phyloP scores from a whole-genome alignment of 2,329 filamentous ascomycete genomes.

The Verticillium albo-atrum region DNA sequence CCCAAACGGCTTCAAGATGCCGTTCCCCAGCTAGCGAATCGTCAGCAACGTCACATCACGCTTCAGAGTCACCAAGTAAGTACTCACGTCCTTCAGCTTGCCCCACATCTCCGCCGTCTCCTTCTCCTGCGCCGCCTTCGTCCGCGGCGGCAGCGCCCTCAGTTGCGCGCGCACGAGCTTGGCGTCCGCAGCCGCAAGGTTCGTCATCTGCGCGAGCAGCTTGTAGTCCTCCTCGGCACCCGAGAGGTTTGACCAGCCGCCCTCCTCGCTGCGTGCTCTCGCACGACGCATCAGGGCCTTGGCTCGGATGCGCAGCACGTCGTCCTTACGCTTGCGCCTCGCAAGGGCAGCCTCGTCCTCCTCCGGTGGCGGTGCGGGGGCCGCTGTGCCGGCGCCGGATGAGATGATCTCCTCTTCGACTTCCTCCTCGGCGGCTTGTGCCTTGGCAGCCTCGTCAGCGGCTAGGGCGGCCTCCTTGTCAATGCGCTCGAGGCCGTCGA shows the following conservation, averaged over 20 bases:
- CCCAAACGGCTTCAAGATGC: constrained; percentile 87
- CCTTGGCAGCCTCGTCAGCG: constrained; percentile 23
- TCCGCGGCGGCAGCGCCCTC: constrained; percentile 57
- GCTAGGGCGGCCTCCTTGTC: constrained; percentile 25
- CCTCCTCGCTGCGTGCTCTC: constrained; percentile 64
- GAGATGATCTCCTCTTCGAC: constrained; percentile 57
- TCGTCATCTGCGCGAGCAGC: constrained; percentile 51
- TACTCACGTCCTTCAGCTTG: constrained; percentile 78
- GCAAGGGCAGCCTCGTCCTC: constrained; percentile 21
- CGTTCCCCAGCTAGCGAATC: constrained; percentile 67
- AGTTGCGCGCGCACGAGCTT: constrained; percentile 66
- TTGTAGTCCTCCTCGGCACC: constrained; percentile 80
- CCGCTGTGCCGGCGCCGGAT: constrained; percentile 49
- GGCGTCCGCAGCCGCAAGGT: constrained; percentile 61
- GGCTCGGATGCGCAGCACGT: constrained; percentile 71
- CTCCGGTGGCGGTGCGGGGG: constrained; percentile 23
- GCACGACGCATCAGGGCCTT: constrained; percentile 82
- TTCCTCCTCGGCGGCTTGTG: constrained; percentile 39
- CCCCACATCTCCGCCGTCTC: constrained; percentile 98
- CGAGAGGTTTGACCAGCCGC: constrained; percentile 75
- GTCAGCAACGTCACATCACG: too few relatives aligned
- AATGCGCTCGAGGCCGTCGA: constrained; percentile 68
- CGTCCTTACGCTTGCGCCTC: constrained; percentile 40
- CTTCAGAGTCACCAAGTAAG: too few relatives aligned
- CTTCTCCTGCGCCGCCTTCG: constrained; percentile 75